Percentiles rank a stretch among this genome's conserved stretches.
Evolutionary conservation across 1,284 basidiomycete species (phyloP).

Genomic region (Ganoderma boninense): DNA sequence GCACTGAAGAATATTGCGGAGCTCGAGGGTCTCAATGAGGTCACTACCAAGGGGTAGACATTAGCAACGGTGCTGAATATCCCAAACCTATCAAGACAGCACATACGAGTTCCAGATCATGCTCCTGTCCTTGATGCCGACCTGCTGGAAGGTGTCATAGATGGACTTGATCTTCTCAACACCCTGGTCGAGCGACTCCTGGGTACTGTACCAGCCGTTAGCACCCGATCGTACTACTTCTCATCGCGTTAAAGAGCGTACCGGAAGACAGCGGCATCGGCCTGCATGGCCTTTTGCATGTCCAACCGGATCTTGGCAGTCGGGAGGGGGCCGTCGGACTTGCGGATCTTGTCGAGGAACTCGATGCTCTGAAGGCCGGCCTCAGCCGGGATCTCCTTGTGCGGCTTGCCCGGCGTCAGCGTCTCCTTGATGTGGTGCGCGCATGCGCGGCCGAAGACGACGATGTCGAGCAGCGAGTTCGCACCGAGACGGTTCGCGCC

Average conservation of each 20-base stretch:
- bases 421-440: constrained; percentile 98
- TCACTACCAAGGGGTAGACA: constrained; percentile 62
- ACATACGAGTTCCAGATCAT: constrained; percentile 99
- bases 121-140: constrained; percentile 96
- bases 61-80: background rate
- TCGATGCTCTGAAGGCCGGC: constrained; percentile 90
- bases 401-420: constrained; percentile 89
- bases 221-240: background rate
- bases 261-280: constrained; percentile 92
- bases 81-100: background rate
- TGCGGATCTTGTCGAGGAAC: constrained; percentile 91
- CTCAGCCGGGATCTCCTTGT: constrained; percentile 89
- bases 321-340: constrained; percentile 82
- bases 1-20: constrained; percentile 94
- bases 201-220: constrained; percentile 66
- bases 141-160: constrained; percentile 88
- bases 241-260: constrained; percentile 40
- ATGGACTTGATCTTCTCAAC: constrained; percentile 88
- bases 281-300: constrained; percentile 99
- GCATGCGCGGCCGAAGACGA: constrained; percentile 98
- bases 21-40: constrained; percentile 95
- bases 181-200: constrained; percentile 91
- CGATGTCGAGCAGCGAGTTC: constrained; percentile 98
- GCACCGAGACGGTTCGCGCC: constrained; percentile 99
- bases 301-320: constrained; percentile 93